A percentile compares a stretch with the other conserved stretches of the same genome.
phyloP scores from a whole-genome alignment of 768 basidiomycete genomes.

The Lentinula lateritia region DNA sequence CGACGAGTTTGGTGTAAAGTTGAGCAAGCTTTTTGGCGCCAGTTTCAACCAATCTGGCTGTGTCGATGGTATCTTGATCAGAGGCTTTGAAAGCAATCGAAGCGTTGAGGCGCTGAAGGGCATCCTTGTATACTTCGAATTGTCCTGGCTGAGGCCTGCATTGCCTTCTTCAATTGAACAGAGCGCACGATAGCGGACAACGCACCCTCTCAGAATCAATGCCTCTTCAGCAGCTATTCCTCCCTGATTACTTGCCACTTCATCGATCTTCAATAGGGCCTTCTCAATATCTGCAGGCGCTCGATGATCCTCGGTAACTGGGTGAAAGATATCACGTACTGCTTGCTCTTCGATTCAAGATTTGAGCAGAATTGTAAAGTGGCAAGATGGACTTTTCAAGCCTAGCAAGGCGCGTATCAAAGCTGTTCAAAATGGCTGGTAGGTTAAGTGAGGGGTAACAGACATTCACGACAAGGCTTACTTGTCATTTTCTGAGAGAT shows the following conservation, averaged over 20 bases:
- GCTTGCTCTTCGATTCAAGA: conserved; percentile 62
- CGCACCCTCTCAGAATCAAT: conserved; percentile 71
- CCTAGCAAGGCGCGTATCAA: conserved; percentile 76
- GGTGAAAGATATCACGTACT: conserved; percentile 42
- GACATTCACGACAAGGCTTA: conserved; percentile 29
- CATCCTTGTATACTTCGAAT: conserved; percentile 61
- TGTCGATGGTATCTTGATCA: conserved; percentile 49
- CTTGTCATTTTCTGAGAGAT: conserved; percentile 85
- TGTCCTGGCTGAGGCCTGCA: conserved; percentile 67
- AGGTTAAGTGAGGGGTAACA: conserved; percentile 8
- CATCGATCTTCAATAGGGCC: conserved; percentile 72
- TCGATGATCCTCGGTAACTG: neutral
- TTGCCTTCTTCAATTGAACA: neutral
- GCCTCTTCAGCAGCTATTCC: conserved; percentile 76
- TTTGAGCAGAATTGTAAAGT: conserved; percentile 73
- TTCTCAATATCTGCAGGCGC: conserved; percentile 65
- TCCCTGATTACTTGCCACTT: conserved; percentile 69
- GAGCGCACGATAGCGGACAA: neutral
- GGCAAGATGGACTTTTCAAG: conserved; percentile 84
- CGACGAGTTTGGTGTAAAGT: conserved; percentile 83
- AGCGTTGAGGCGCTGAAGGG: conserved; percentile 71
- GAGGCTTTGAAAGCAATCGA: conserved; percentile 71
- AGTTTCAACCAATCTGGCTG: conserved; percentile 74
- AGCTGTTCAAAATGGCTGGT: conserved; percentile 76
- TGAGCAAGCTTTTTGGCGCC: conserved; percentile 80